Evolutionary conservation across 129 eudicot species (phyloP).

Genomic region (Artemisia argyi): DNA sequence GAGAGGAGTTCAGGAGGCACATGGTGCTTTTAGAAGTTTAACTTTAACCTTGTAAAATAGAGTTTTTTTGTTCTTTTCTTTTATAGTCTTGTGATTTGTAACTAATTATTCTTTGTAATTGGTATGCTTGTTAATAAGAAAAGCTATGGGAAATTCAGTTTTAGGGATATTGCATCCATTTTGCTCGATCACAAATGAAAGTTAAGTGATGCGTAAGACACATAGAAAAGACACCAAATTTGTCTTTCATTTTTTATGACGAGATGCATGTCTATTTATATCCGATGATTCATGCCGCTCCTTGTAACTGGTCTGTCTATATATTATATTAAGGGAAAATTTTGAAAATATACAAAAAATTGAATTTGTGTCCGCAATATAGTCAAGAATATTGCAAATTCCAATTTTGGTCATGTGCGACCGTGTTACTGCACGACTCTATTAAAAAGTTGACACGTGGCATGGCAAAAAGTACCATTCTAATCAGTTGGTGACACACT

Average conservation of each 20-base stretch:
- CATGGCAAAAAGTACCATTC: no score
- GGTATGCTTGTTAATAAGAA: constrained; percentile 17
- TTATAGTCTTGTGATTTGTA: constrained; percentile 17
- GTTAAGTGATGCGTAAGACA: background rate
- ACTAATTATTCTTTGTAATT: constrained; percentile 15
- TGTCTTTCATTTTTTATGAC: background rate
- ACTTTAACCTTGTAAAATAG: background rate
- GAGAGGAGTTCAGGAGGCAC: background rate
- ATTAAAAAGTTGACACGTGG: no score
- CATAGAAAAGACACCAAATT: background rate
- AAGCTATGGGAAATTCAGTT: background rate
- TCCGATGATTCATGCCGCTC: no score
- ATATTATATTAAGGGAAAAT: no score
- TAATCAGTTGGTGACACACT: no score
- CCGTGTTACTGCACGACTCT: no score
- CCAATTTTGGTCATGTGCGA: no score
- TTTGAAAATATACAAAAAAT: no score
- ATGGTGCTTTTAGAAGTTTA: constrained; percentile 16
- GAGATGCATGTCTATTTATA: no score
- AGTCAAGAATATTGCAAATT: no score
- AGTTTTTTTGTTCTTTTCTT: background rate
- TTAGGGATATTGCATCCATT: background rate
- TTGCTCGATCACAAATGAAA: background rate
- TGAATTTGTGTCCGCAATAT: no score
- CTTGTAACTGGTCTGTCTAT: no score